Base-by-base conservation (phyloP, 1,284 basidiomycete genomes). In the Mycosarcoma mackinlayi region DNA sequence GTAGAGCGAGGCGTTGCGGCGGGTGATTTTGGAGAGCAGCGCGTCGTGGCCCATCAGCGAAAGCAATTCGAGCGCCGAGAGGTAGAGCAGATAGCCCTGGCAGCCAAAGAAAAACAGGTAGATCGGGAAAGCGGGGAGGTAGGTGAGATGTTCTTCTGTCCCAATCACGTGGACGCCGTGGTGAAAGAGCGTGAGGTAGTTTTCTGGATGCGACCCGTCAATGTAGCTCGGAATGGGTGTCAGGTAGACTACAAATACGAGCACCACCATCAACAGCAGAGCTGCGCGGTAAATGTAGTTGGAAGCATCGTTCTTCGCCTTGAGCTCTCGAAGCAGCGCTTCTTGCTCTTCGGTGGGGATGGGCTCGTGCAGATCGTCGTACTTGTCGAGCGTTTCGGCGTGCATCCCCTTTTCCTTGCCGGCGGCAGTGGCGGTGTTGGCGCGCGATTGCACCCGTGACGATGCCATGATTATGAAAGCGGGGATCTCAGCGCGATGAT, bases 111-210 rank as follows among this genome's bases (percentile, higher is more conserved):
- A 75, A 64, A 74, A 13, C 14, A 76, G 19, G 66, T 82, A 82
- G 68, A 82, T 75, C 10, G 80, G 80, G 35, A 75, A 73, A 1
- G 78, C 79, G 16, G 80, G 80, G 31, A 82, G 72, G 38, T 78
- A 77, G 38, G 75, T 76, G 13, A 82, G 53, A 45, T 82, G 79
- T 6, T 79, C 77, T 40, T 77, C 70, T 23, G 77, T 79, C 34
- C 73, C 77, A n/a, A 80, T 64, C 19, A 69, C 61, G 47, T 75
- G 53, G 11, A 76, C 65, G 27, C 60, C 64, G 44, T 72, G 67
- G 30, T 76, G 65, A 57, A 79, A 78, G 25, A 82, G 69, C 13
- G 73, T 73, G 6, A 79, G 49, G 51, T 82, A 79, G 56, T 74
- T 82, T 46, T 79, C 76, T 0, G 79, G 77, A 46, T 82, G 80